Percentiles rank a stretch among this genome's conserved stretches.
Evolutionary conservation across 2,329 filamentous ascomycete genomes (phyloP).

Genomic region (Ophiognomonia clavigignenti-juglandacearum): DNA sequence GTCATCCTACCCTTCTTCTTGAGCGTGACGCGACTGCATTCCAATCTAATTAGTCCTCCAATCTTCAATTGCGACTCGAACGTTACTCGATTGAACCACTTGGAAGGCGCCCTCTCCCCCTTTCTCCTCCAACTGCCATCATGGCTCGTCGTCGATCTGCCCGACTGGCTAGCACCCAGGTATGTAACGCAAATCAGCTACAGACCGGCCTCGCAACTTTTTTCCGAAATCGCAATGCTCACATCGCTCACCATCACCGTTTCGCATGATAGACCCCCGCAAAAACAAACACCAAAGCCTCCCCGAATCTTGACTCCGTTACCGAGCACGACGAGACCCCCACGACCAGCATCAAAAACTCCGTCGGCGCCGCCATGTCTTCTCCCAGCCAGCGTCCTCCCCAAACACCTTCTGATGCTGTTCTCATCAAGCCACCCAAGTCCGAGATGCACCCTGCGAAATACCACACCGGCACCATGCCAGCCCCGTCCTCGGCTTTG

Average conservation of each 20-base stretch:
- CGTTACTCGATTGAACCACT: background rate
- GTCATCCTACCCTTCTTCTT: too few relatives aligned
- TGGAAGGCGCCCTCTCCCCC: background rate
- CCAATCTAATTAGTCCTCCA: too few relatives aligned
- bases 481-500: slow-evolving; percentile 72
- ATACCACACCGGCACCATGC: slow-evolving; percentile 64
- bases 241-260: slow-evolving; percentile 11
- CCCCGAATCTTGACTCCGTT: slow-evolving; percentile 35
- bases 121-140: too few relatives aligned
- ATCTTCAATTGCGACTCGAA: too few relatives aligned
- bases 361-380: slow-evolving; percentile 28
- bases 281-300: slow-evolving; percentile 18
- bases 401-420: slow-evolving; percentile 58
- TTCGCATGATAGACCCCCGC: slow-evolving; percentile 15
- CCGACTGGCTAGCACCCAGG: slow-evolving; percentile 13
- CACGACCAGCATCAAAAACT: slow-evolving; percentile 22
- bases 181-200: slow-evolving; percentile 14
- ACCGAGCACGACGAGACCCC: slow-evolving; percentile 38
- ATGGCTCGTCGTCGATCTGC: slow-evolving; percentile 17
- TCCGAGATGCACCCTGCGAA: slow-evolving; percentile 92
- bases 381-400: slow-evolving; percentile 29
- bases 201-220: background rate
- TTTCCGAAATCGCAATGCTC: background rate
- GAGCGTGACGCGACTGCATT: too few relatives aligned
- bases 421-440: slow-evolving; percentile 63